These are phyloP conservation scores for Zhuliangozyma parablackwelliae DNA, from an alignment of 1,139 yeast genomes.

Conservation along the genomic window DNA sequence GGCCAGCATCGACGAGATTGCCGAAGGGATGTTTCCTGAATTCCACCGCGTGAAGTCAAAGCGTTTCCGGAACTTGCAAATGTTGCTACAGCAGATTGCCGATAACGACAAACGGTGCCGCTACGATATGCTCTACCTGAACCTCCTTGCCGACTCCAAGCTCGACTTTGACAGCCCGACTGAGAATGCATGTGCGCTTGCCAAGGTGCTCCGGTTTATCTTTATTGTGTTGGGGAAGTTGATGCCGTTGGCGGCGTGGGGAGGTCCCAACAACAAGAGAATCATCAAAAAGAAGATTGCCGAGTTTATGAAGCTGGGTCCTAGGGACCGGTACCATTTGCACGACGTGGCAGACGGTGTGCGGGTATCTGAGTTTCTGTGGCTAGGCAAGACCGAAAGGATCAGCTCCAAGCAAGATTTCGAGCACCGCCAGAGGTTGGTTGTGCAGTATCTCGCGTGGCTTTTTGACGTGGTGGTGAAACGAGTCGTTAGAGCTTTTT, in stretches of 20 bases:
- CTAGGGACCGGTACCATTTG: conserved; percentile 24
- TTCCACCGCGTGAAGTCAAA: not conserved
- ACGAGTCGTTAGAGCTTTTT: conserved; percentile 48
- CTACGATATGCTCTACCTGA: conserved; percentile 14
- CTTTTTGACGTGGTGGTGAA: conserved; percentile 45
- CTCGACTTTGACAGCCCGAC: conserved; percentile 11
- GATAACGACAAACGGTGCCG: conserved; percentile 20
- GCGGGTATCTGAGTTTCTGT: conserved; percentile 35
- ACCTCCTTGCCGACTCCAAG: conserved; percentile 1
- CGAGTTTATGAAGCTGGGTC: conserved; percentile 32
- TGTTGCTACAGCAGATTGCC: conserved; percentile 7
- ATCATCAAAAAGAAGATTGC: conserved; percentile 35
- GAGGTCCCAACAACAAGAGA: conserved; percentile 46
- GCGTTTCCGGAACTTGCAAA: conserved; percentile 4
- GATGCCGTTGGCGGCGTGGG: conserved; percentile 54
- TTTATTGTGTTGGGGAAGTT: conserved; percentile 40
- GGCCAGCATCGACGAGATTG: too few relatives aligned
- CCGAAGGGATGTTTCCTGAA: too few relatives aligned
- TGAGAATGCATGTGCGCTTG: conserved; percentile 19
- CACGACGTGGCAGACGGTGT: conserved; percentile 24
- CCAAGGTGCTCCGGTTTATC: conserved; percentile 36
- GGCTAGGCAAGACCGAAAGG: conserved; percentile 37
- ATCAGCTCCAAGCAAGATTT: conserved; percentile 36
- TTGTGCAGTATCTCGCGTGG: conserved; percentile 54
- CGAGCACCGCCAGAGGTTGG: conserved; percentile 23